A percentile compares a stretch with the other conserved stretches of the same genome.
phyloP scores from a whole-genome alignment of 768 basidiomycete genomes.

The Calocybe indica region DNA sequence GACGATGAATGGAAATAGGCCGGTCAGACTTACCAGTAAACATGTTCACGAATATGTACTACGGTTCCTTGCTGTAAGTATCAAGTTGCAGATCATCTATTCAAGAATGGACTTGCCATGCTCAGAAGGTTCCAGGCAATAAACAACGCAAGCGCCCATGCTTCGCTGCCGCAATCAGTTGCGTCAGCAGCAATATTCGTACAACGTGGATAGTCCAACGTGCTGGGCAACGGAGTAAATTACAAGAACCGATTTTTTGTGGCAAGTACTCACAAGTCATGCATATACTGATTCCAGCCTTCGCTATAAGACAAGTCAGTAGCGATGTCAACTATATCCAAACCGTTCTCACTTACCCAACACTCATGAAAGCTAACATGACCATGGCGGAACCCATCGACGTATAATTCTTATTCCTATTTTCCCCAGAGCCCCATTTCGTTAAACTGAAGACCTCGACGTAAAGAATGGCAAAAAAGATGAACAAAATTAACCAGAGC shows the following conservation, averaged over 20 bases:
- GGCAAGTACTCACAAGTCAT: constrained; percentile 68
- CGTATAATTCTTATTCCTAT: constrained; percentile 68
- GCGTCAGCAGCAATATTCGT: constrained; percentile 44
- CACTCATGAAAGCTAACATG: constrained; percentile 90
- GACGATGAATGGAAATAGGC: neutral
- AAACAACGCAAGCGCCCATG: constrained; percentile 83
- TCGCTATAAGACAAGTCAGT: constrained; percentile 45
- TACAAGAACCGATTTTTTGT: neutral
- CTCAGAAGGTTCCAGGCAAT: constrained; percentile 94
- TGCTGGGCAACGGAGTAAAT: constrained; percentile 34
- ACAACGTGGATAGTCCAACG: constrained; percentile 75
- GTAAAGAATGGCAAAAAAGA: constrained; percentile 86
- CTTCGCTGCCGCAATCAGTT: constrained; percentile 83
- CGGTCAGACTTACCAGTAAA: constrained; percentile 62
- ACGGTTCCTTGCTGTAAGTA: constrained; percentile 3
- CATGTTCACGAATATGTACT: constrained; percentile 97
- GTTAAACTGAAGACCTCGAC: constrained; percentile 91
- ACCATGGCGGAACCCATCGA: constrained; percentile 75
- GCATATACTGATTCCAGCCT: constrained; percentile 98
- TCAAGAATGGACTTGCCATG: constrained; percentile 57
- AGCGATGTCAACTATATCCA: constrained; percentile 7
- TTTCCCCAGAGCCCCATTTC: constrained; percentile 73
- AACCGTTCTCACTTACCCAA: constrained; percentile 55
- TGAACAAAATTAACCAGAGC: constrained; percentile 85
- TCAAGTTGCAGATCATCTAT: neutral